These are phyloP conservation scores for Aspergillus felis DNA, from an alignment of 2,329 filamentous ascomycete species.

Conservation along the genomic window DNA sequence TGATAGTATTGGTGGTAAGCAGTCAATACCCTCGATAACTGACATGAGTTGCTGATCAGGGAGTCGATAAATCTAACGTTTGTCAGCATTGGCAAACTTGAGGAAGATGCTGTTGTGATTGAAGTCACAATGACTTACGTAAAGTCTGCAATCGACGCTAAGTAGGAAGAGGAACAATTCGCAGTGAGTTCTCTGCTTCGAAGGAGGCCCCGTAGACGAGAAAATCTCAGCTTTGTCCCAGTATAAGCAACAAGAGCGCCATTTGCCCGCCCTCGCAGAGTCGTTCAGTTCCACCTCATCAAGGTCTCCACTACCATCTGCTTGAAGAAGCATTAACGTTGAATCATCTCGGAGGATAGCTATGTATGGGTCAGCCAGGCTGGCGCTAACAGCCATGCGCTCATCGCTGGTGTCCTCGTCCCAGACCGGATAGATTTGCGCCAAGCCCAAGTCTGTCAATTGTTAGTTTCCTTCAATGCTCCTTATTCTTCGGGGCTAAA, in stretches of 20 bases:
- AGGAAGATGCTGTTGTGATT: background rate
- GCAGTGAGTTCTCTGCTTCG: constrained; percentile 28
- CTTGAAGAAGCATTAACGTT: constrained; percentile 72
- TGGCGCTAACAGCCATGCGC: constrained; percentile 71
- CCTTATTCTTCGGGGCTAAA: constrained; percentile 1
- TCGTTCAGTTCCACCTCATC: constrained; percentile 72
- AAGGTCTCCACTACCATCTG: constrained; percentile 76
- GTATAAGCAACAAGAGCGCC: constrained; percentile 82
- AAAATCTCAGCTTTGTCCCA: constrained; percentile 60
- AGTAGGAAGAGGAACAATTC: constrained; percentile 73
- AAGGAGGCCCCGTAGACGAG: constrained; percentile 26
- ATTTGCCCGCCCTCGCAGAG: constrained; percentile 60
- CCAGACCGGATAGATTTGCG: constrained; percentile 87
- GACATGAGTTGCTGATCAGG: constrained; percentile 72
- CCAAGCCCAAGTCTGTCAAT: constrained; percentile 69
- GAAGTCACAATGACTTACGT: constrained; percentile 51
- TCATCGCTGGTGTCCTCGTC: constrained; percentile 82
- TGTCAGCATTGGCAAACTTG: constrained; percentile 2
- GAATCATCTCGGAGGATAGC: constrained; percentile 79
- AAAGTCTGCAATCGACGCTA: constrained; percentile 67
- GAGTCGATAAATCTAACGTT: constrained; percentile 67
- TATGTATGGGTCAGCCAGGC: constrained; percentile 82
- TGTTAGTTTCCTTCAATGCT: constrained; percentile 9
- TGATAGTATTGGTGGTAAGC: constrained; percentile 72
- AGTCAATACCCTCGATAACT: constrained; percentile 70